phyloP scores from a whole-genome alignment of 306 rosid species.

The Prosopis cineraria region DNA sequence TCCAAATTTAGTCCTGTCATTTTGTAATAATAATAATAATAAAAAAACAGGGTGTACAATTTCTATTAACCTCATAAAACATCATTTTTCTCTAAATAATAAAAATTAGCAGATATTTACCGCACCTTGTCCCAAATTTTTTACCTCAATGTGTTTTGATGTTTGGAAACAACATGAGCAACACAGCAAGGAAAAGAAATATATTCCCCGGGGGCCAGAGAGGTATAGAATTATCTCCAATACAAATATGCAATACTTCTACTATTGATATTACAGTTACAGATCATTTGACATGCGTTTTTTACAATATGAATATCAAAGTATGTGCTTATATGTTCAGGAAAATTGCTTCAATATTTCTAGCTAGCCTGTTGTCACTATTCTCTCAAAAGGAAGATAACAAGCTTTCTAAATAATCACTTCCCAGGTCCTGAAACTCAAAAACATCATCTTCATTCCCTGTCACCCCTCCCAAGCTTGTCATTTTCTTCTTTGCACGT shows the following conservation, averaged over 20 bases:
- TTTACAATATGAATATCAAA: conserved; percentile 14
- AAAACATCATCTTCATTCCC: conserved; percentile 57
- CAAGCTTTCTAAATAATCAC: conserved; percentile 80
- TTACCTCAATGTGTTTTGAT: too few species aligned
- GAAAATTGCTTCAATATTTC: not conserved
- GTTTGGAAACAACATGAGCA: too few species aligned
- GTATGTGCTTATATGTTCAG: not conserved
- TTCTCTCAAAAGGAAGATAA: conserved; percentile 59
- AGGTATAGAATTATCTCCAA: not conserved
- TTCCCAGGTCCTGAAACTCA: conserved; percentile 85
- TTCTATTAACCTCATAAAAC: too few species aligned
- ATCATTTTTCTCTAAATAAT: too few species aligned
- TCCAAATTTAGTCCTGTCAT: too few species aligned
- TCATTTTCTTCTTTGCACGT: conserved; percentile 46
- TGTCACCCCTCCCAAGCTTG: conserved; percentile 39
- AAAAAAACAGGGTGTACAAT: too few species aligned
- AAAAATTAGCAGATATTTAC: too few species aligned
- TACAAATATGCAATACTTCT: not conserved
- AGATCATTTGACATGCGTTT: not conserved
- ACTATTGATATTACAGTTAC: not conserved
- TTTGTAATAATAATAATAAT: too few species aligned
- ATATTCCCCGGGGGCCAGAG: too few species aligned
- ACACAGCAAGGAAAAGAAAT: too few species aligned
- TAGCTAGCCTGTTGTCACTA: not conserved
- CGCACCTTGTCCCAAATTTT: too few species aligned